Evolutionary conservation across 768 basidiomycete genomes (phyloP).

Genomic region (Cyclocybe cylindracea): DNA sequence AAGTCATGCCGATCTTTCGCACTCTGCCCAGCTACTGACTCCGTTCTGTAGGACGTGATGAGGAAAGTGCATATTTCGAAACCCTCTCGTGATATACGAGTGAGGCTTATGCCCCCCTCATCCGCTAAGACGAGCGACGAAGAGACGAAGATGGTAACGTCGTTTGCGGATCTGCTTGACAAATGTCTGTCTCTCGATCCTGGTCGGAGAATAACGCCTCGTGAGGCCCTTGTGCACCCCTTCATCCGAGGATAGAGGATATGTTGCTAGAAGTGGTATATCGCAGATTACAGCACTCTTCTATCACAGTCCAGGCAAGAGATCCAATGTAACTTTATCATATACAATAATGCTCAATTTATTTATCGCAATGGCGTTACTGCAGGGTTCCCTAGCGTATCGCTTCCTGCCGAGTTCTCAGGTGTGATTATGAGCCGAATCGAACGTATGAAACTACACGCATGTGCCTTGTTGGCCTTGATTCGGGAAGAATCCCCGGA

Average conservation of each 20-base stretch:
- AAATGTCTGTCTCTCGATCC: slow-evolving; percentile 90
- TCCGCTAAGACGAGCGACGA: slow-evolving; percentile 85
- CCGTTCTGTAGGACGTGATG: slow-evolving; percentile 64
- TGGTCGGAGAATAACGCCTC: slow-evolving; percentile 80
- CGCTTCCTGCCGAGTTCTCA: no score
- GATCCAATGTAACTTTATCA: neutral
- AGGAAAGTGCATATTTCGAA: slow-evolving; percentile 84
- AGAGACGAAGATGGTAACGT: slow-evolving; percentile 74
- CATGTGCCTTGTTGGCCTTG: no score
- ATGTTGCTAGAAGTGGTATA: neutral
- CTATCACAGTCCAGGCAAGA: neutral
- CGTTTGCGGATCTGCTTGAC: slow-evolving; percentile 90
- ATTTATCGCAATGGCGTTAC: no score
- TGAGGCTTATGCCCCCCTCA: slow-evolving; percentile 79
- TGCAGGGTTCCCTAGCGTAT: no score
- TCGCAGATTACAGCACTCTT: neutral
- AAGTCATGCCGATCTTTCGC: slow-evolving; percentile 31
- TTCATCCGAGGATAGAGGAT: slow-evolving; percentile 67
- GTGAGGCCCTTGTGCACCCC: slow-evolving; percentile 85
- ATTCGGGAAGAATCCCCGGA: no score
- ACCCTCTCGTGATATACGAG: slow-evolving; percentile 76
- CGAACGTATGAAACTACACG: no score
- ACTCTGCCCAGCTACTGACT: neutral
- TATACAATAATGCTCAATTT: neutral
- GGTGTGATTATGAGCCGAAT: no score